Evolutionary conservation across 2,329 filamentous ascomycete species (phyloP).

Genomic region (Alternaria sp.): DNA sequence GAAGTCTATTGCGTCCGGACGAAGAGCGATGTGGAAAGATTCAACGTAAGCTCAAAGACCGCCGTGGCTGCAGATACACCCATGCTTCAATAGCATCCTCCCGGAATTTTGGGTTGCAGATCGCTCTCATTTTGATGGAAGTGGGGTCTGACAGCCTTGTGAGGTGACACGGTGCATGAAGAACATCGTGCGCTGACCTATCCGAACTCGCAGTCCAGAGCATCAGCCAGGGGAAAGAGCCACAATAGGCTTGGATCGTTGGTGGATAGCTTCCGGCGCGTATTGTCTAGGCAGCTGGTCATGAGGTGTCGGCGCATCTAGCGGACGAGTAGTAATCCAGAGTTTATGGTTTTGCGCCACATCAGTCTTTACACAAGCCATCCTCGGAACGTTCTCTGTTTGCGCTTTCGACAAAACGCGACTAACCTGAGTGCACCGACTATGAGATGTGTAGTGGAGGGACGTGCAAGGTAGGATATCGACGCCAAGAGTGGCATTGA

Average conservation of each 20-base stretch:
- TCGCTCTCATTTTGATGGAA: conserved; percentile 8
- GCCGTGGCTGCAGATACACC: conserved; percentile 29
- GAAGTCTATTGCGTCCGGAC: conserved; percentile 19
- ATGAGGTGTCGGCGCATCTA: conserved; percentile 8
- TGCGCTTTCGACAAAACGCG: neutral
- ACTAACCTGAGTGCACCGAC: neutral
- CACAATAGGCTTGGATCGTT: conserved; percentile 3
- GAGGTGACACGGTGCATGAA: neutral
- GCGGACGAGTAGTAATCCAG: conserved; percentile 8
- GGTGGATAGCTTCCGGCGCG: conserved; percentile 11
- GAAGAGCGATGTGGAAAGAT: conserved; percentile 11
- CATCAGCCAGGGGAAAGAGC: conserved; percentile 15
- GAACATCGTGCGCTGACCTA: conserved; percentile 6
- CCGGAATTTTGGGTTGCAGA: conserved; percentile 8
- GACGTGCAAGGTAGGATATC: neutral
- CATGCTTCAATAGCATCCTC: conserved; percentile 9
- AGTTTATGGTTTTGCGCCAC: neutral
- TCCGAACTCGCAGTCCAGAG: neutral
- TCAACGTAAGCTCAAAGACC: conserved; percentile 3
- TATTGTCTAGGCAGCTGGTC: conserved; percentile 5
- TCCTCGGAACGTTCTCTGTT: neutral
- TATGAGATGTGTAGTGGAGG: neutral
- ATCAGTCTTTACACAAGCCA: neutral
- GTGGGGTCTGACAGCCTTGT: conserved; percentile 3
- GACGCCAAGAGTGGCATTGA: neutral